Conservation (phyloP, 1,284 basidiomycete species). For the Flammula alnicola region DNA sequence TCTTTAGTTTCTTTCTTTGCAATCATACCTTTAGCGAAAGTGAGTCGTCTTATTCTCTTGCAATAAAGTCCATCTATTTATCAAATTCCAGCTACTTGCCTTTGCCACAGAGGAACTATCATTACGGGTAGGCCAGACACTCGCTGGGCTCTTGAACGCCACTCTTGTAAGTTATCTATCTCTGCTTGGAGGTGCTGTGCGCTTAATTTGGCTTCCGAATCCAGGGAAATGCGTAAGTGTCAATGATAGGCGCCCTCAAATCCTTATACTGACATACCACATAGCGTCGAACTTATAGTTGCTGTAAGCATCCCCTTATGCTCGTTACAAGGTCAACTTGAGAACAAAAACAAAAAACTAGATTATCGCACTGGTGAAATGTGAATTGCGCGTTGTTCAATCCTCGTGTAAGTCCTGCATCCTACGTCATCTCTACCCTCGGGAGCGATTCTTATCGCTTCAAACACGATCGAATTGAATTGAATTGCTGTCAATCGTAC, state of each 20-base stretch:
- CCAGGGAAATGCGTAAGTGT: constrained; percentile 79
- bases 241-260: background rate
- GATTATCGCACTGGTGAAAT: constrained; percentile 84
- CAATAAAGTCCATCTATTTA: background rate
- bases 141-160: constrained; percentile 86
- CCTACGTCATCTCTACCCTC: constrained; percentile 15
- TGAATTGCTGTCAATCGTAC: constrained; percentile 2
- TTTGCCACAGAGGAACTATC: constrained; percentile 91
- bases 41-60: constrained; percentile 28
- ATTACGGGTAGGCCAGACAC: constrained; percentile 80
- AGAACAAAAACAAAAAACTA: constrained; percentile 36
- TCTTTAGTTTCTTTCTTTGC: constrained; percentile 68
- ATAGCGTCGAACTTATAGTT: constrained; percentile 80
- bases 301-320: constrained; percentile 51
- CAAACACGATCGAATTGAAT: constrained; percentile 9
- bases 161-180: constrained; percentile 63
- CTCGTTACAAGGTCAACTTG: constrained; percentile 18
- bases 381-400: constrained; percentile 84
- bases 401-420: constrained; percentile 63
- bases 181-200: constrained; percentile 1
- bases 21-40: constrained; percentile 79
- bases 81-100: constrained; percentile 64
- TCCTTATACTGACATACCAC: constrained; percentile 2
- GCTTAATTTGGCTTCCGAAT: constrained; percentile 7
- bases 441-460: background rate